These are phyloP conservation scores for Puccinia triticina DNA, from an alignment of 1,284 basidiomycete genomes.

Conservation along the genomic window DNA sequence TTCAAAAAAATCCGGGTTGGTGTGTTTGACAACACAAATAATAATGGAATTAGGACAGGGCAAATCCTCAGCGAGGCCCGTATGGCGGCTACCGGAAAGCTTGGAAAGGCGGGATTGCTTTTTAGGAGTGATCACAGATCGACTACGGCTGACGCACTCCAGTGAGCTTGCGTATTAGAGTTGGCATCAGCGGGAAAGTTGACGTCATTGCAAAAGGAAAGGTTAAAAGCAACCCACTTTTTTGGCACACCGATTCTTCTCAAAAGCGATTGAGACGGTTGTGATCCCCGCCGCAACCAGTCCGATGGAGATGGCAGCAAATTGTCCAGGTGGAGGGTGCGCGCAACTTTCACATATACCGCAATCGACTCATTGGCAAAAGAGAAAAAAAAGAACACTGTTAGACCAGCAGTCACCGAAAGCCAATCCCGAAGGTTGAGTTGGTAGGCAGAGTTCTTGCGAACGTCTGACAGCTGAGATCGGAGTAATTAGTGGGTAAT, in stretches of 20 bases:
- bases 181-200: not conserved
- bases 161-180: not conserved
- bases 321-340: not conserved
- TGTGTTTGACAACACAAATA: constrained; percentile 2
- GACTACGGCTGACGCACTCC: not conserved
- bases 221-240: constrained; percentile 1
- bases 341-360: constrained; percentile 20
- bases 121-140: not conserved
- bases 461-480: not conserved
- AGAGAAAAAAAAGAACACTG: constrained; percentile 44
- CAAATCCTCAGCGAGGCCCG: not conserved
- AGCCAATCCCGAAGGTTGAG: constrained; percentile 38
- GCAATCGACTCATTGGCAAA: constrained; percentile 44
- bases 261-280: not conserved
- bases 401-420: constrained; percentile 18
- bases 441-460: constrained; percentile 25
- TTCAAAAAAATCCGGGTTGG: constrained; percentile 20
- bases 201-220: not conserved
- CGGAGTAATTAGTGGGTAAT: not conserved
- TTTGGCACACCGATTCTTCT: not conserved
- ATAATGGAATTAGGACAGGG: not conserved
- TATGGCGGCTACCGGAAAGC: not conserved
- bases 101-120: not conserved
- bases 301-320: not conserved
- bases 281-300: not conserved